These are phyloP conservation scores for Malus hybrid DNA, from an alignment of 331 rosid species.

Conservation along the genomic window DNA sequence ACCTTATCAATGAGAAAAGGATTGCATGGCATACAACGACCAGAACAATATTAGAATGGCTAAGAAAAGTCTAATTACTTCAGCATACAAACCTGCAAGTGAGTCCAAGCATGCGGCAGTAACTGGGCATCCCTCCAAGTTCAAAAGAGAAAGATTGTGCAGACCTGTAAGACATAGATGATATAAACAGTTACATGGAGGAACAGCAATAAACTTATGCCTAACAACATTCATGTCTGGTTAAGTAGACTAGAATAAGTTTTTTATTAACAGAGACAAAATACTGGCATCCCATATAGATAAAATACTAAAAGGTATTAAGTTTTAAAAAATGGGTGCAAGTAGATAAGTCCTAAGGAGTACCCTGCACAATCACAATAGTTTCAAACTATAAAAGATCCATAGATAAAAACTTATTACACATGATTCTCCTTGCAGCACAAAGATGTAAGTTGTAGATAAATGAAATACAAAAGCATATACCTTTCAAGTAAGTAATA, in stretches of 20 bases:
- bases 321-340: neutral
- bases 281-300: neutral
- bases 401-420: neutral
- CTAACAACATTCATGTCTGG: neutral
- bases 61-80: neutral
- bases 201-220: neutral
- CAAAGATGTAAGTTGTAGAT: neutral
- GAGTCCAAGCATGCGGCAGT: conserved; percentile 77
- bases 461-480: neutral
- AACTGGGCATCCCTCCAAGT: conserved; percentile 90
- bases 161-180: conserved; percentile 52
- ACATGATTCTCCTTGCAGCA: neutral
- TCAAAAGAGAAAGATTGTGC: conserved; percentile 61
- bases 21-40: neutral
- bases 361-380: neutral
- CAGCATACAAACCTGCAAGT: conserved; percentile 59
- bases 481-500: conserved; percentile 72
- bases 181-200: conserved; percentile 1
- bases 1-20: neutral
- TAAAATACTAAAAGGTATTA: neutral
- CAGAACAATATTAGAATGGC: neutral
- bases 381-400: neutral
- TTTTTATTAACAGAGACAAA: neutral
- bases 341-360: neutral
- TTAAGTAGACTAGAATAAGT: neutral